Conservation (phyloP, 2,329 filamentous ascomycete genomes). For the Penicillium frequentans region DNA sequence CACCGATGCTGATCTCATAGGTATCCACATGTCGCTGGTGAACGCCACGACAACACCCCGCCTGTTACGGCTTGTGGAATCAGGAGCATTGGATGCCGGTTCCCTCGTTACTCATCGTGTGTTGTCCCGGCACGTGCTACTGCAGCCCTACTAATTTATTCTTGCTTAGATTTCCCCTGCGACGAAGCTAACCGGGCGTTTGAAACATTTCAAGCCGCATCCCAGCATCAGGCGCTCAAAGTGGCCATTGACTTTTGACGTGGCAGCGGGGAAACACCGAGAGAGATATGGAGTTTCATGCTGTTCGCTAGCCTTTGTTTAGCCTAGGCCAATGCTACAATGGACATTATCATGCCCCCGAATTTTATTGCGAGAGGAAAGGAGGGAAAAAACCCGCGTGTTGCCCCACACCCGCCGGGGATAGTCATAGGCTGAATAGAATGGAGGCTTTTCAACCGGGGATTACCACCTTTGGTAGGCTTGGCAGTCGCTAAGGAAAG, state of each 20-base stretch:
- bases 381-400: neutral
- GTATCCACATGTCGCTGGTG: constrained; percentile 25
- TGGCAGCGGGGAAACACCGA: neutral
- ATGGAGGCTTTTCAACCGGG: neutral
- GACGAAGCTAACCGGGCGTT: constrained; percentile 14
- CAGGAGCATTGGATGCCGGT: constrained; percentile 14
- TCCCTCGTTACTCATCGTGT: constrained; percentile 23
- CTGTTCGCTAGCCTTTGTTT: neutral
- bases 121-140: neutral
- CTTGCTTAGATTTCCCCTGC: constrained; percentile 13
- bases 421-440: neutral
- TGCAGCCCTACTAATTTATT: neutral
- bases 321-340: neutral
- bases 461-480: neutral
- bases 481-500: neutral
- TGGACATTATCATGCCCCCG: neutral
- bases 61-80: constrained; percentile 17
- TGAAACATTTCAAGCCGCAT: constrained; percentile 17
- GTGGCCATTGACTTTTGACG: constrained; percentile 25
- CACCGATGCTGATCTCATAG: constrained; percentile 39
- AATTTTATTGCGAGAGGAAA: neutral
- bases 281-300: neutral
- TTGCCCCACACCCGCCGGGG: neutral
- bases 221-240: constrained; percentile 19
- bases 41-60: constrained; percentile 19